Evolutionary conservation across 2,329 filamentous ascomycete species (phyloP).

Genomic region (Metarhizium robertsii): DNA sequence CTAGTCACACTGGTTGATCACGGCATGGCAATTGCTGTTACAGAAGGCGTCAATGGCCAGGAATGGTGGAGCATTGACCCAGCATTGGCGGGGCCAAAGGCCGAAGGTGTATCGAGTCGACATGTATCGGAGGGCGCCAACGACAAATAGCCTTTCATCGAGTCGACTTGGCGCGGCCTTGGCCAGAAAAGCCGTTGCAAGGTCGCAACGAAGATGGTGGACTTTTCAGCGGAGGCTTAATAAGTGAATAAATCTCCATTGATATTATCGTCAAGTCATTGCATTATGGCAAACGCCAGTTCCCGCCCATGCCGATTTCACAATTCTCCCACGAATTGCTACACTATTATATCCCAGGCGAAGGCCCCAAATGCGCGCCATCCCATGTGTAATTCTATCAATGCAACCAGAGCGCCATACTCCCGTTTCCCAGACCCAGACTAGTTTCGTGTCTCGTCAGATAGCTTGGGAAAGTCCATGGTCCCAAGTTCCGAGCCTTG

Average conservation of each 20-base stretch:
- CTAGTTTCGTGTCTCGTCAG: constrained; percentile 10
- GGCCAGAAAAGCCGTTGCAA: too few relatives aligned
- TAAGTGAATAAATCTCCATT: not conserved
- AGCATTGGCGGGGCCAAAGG: not conserved
- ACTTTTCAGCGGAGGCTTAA: not conserved
- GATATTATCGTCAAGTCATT: constrained; percentile 3
- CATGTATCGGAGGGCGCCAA: not conserved
- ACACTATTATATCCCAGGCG: not conserved
- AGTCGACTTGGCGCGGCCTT: not conserved
- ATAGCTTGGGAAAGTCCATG: constrained; percentile 37
- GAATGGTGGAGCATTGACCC: not conserved
- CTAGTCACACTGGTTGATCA: not conserved
- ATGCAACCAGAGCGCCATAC: not conserved
- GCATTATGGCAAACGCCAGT: not conserved
- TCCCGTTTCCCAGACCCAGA: not conserved
- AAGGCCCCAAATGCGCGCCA: not conserved
- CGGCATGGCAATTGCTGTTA: not conserved
- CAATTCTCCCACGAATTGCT: not conserved
- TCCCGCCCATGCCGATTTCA: not conserved
- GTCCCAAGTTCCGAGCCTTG: constrained; percentile 62
- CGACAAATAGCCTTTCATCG: not conserved
- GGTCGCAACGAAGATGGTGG: too few relatives aligned
- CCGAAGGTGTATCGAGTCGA: not conserved
- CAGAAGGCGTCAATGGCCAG: not conserved
- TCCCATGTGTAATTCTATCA: not conserved